Evolutionary conservation across 164 flowering plant species (phyloP).

Genomic region (Liquidambar formosana): DNA sequence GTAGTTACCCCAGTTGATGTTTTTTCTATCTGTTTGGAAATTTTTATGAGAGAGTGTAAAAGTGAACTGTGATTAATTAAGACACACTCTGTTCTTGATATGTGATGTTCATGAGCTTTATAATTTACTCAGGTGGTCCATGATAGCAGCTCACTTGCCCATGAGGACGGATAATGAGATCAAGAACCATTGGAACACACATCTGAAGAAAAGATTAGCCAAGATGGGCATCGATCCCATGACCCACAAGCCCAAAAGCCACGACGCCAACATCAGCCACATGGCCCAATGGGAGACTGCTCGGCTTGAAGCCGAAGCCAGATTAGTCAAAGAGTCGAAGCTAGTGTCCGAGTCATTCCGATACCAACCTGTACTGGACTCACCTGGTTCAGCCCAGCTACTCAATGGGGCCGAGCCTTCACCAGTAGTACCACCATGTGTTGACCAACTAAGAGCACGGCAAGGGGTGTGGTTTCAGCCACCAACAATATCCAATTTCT

Average conservation of each 20-base stretch:
- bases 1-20: too few species aligned
- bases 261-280: slow-evolving; percentile 36
- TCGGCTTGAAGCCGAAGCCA: slow-evolving; percentile 42
- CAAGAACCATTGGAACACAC: slow-evolving; percentile 54
- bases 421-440: slow-evolving; percentile 13
- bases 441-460: slow-evolving; percentile 31
- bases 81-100: too few species aligned
- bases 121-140: slow-evolving; percentile 50
- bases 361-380: background rate
- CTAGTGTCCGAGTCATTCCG: slow-evolving; percentile 4
- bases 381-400: background rate
- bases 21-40: too few species aligned
- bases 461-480: slow-evolving; percentile 18
- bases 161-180: slow-evolving; percentile 48
- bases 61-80: too few species aligned
- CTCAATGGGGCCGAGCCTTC: background rate
- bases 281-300: slow-evolving; percentile 57
- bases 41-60: too few species aligned
- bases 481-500: slow-evolving; percentile 14
- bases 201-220: slow-evolving; percentile 36
- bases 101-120: too few species aligned
- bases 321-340: slow-evolving; percentile 39
- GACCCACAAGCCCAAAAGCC: slow-evolving; percentile 47
- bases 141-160: slow-evolving; percentile 36
- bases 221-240: slow-evolving; percentile 54